phyloP scores from a whole-genome alignment of 768 basidiomycete species.

The Lentinula guzmanii region DNA sequence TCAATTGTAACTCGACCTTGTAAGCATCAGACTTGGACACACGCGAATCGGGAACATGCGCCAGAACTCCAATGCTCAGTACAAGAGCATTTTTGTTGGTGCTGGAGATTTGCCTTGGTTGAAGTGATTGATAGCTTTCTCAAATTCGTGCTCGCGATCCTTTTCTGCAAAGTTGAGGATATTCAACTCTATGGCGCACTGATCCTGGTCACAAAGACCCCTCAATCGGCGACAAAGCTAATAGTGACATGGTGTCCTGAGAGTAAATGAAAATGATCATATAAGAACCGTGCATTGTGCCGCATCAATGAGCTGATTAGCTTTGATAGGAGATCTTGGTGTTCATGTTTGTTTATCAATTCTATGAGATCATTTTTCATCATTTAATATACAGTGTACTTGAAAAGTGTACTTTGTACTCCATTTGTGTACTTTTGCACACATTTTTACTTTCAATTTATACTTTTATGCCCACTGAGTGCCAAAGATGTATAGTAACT shows the following conservation, averaged over 20 bases:
- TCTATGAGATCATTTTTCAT: too few relatives aligned
- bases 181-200: not conserved
- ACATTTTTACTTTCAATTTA: too few relatives aligned
- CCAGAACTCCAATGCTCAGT: not conserved
- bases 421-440: too few relatives aligned
- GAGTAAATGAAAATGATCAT: too few relatives aligned
- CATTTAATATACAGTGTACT: too few relatives aligned
- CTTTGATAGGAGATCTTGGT: not conserved
- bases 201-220: not conserved
- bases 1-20: not conserved
- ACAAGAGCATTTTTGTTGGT: not conserved
- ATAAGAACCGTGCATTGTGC: too few relatives aligned
- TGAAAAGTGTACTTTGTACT: too few relatives aligned
- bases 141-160: not conserved
- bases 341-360: not conserved
- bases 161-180: not conserved
- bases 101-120: not conserved
- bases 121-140: not conserved
- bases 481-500: too few relatives aligned
- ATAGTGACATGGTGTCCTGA: not conserved
- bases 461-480: too few relatives aligned
- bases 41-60: not conserved
- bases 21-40: not conserved
- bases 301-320: too few relatives aligned
- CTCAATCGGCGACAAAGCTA: not conserved